Percentiles rank a stretch among this genome's conserved stretches.
phyloP scores from a whole-genome alignment of 2,329 filamentous ascomycete genomes.

The Aspergillus floridensis region DNA sequence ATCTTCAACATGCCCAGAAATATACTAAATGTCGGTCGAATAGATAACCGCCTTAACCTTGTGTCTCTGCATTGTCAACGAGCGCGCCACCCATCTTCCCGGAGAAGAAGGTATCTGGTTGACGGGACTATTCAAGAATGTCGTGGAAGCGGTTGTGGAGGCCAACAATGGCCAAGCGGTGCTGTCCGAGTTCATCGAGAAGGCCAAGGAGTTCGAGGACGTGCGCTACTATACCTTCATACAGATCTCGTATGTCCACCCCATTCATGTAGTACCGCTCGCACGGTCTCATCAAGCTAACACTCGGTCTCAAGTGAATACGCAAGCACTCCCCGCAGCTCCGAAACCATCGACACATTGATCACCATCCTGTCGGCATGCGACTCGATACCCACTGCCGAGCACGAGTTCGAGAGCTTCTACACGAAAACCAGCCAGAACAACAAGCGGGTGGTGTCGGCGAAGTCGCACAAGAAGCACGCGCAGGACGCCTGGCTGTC shows the following conservation, averaged over 20 bases:
- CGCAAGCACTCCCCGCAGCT: conserved; percentile 24
- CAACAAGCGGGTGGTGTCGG: conserved; percentile 65
- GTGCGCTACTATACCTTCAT: conserved; percentile 79
- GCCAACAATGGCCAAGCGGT: conserved; percentile 57
- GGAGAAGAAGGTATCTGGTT: conserved; percentile 68
- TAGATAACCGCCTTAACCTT: conserved; percentile 71
- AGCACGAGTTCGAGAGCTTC: conserved; percentile 38
- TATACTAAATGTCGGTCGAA: conserved; percentile 12
- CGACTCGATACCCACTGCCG: conserved; percentile 62
- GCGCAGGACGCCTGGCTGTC: conserved; percentile 86
- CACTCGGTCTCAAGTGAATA: conserved; percentile 28
- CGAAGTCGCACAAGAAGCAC: conserved; percentile 70
- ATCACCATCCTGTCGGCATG: conserved; percentile 49
- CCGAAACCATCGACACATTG: conserved; percentile 34
- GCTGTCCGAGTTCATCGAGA: conserved; percentile 71
- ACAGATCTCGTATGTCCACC: conserved; percentile 62
- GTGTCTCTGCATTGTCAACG: conserved; percentile 79
- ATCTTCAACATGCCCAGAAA: background rate
- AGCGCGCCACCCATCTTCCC: conserved; percentile 64
- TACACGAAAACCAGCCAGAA: conserved; percentile 56
- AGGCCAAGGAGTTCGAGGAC: conserved; percentile 77
- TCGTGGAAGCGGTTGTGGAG: conserved; percentile 63
- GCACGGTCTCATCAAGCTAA: conserved; percentile 15
- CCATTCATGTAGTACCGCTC: background rate
- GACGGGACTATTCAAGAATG: conserved; percentile 61